Conservation (phyloP, 176 grass and related monocot species). For the Calamus simplicifolius region DNA sequence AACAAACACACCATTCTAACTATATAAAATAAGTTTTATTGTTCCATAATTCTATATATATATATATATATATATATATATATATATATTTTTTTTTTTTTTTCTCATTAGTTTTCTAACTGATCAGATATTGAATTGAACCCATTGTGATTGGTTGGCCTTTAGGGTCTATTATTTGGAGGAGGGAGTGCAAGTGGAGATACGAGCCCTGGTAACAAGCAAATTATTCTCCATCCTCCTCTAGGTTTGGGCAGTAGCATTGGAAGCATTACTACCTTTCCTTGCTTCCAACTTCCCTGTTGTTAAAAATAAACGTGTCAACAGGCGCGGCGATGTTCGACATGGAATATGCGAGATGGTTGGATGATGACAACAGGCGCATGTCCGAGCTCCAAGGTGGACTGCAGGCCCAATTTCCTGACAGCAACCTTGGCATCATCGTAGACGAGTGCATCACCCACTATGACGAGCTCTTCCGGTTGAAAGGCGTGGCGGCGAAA, state of each 20-base stretch:
- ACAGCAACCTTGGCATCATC: slow-evolving; percentile 52
- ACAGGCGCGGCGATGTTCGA: slow-evolving; percentile 82
- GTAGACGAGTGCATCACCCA: slow-evolving; percentile 79
- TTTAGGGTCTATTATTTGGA: slow-evolving; percentile 80
- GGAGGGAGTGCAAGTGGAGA: slow-evolving; percentile 56
- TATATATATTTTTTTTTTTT: neutral
- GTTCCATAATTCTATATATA: neutral
- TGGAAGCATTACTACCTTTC: too few species aligned
- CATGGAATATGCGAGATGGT: slow-evolving; percentile 85
- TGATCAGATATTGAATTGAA: too few species aligned
- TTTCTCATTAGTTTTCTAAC: too few species aligned
- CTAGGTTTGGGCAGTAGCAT: too few species aligned
- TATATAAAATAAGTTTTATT: slow-evolving; percentile 6
- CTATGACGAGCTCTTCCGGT: slow-evolving; percentile 86
- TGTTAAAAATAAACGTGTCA: neutral
- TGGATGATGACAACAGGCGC: slow-evolving; percentile 68
- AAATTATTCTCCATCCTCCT: neutral
- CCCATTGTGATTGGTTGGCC: neutral
- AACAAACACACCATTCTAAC: slow-evolving; percentile 12
- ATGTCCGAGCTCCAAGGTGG: slow-evolving; percentile 49
- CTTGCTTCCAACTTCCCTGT: too few species aligned
- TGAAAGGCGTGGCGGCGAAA: slow-evolving; percentile 52
- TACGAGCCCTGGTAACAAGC: slow-evolving; percentile 67
- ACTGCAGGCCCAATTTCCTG: slow-evolving; percentile 63
- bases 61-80: too few species aligned